Conservation (phyloP, 2,329 filamentous ascomycete species). For the Hypocreales sp. region DNA sequence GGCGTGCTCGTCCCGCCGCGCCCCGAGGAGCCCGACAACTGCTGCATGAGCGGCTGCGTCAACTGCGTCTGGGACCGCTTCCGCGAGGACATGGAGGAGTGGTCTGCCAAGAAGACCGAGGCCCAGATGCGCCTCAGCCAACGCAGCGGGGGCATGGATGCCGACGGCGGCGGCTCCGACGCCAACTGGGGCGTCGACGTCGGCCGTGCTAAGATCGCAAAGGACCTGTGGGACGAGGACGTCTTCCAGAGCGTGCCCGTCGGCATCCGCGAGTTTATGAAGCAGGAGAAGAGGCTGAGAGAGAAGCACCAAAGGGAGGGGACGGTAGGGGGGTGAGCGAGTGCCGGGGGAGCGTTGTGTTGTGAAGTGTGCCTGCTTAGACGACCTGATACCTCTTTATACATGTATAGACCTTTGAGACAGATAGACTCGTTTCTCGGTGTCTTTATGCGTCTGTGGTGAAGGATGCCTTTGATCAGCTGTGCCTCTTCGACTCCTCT, state of each 20-base stretch:
- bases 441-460: not conserved
- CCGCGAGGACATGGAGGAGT: conserved; percentile 84
- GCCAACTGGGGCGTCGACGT: conserved; percentile 41
- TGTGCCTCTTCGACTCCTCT: no score
- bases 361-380: no score
- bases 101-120: conserved; percentile 50
- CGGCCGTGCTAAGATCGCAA: conserved; percentile 24
- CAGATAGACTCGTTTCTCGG: conserved; percentile 1
- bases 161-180: conserved; percentile 64
- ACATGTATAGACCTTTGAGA: not conserved
- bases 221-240: conserved; percentile 45
- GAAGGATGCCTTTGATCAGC: no score
- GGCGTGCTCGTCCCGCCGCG: conserved; percentile 71
- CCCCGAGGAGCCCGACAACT: conserved; percentile 88
- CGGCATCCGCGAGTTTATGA: conserved; percentile 94
- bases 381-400: no score
- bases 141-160: conserved; percentile 48
- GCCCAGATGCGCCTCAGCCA: conserved; percentile 38
- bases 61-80: conserved; percentile 94
- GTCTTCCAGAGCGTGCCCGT: conserved; percentile 73
- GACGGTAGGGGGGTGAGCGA: conserved; percentile 23
- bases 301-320: conserved; percentile 50
- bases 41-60: conserved; percentile 97
- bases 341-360: not conserved
- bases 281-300: conserved; percentile 81